phyloP scores from a whole-genome alignment of 2,329 filamentous ascomycete genomes.

The Aureobasidium sp. region DNA sequence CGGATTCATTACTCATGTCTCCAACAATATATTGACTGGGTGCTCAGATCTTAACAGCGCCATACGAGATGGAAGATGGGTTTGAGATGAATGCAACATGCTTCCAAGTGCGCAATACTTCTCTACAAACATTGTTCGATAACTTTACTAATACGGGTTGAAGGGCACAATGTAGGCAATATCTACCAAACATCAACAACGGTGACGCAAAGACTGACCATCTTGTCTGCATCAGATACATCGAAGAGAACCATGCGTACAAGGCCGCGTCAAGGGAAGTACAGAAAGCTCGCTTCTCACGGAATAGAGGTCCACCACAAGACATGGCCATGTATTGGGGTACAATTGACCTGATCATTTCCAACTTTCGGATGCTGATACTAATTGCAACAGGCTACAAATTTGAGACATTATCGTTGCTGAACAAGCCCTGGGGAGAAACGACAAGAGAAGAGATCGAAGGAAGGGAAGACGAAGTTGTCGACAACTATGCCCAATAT shows the following conservation, averaged over 20 bases:
- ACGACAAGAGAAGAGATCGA: slow-evolving; percentile 73
- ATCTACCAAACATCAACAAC: background rate
- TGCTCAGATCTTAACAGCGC: slow-evolving; percentile 74
- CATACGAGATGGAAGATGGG: slow-evolving; percentile 77
- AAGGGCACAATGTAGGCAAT: slow-evolving; percentile 50
- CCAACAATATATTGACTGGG: slow-evolving; percentile 3
- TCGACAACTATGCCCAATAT: slow-evolving; percentile 90
- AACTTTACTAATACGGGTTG: slow-evolving; percentile 8
- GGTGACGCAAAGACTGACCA: background rate
- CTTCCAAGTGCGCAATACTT: slow-evolving; percentile 61
- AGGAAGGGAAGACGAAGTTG: slow-evolving; percentile 58
- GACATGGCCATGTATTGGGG: slow-evolving; percentile 93
- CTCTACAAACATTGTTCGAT: background rate
- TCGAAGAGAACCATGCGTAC: slow-evolving; percentile 80
- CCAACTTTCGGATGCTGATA: too few species aligned
- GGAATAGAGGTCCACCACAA: slow-evolving; percentile 43
- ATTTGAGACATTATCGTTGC: slow-evolving; percentile 78
- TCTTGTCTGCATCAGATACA: slow-evolving; percentile 55
- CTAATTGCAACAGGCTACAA: slow-evolving; percentile 66
- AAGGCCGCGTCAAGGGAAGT: slow-evolving; percentile 57
- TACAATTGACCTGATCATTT: slow-evolving; percentile 30
- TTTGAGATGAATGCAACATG: slow-evolving; percentile 95
- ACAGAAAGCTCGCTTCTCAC: slow-evolving; percentile 44
- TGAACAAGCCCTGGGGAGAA: slow-evolving; percentile 68
- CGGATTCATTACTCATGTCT: background rate